Evolutionary conservation across 2,329 filamentous ascomycete genomes (phyloP).

Genomic region (Calycina marina): DNA sequence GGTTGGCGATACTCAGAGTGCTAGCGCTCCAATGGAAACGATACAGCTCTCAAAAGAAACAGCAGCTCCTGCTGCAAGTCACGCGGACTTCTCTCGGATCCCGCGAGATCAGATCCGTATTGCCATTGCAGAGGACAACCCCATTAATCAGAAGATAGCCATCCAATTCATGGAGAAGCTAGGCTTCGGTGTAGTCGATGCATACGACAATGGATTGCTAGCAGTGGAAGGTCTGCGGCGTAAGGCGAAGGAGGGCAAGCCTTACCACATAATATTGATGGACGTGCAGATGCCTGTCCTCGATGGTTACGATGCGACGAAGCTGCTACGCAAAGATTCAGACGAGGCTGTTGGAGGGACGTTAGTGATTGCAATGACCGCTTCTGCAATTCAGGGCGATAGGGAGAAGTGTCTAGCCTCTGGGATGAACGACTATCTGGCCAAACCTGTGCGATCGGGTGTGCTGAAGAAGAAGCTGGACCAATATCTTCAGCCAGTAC

Average conservation of each 20-base stretch:
- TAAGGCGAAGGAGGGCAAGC: slow-evolving; percentile 54
- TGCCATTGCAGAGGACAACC: slow-evolving; percentile 90
- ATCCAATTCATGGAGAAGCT: slow-evolving; percentile 80
- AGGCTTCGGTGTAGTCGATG: slow-evolving; percentile 67
- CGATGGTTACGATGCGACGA: slow-evolving; percentile 85
- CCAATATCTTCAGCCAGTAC: slow-evolving; percentile 36
- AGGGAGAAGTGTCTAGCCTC: slow-evolving; percentile 89
- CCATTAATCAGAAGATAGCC: slow-evolving; percentile 87
- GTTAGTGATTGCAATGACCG: slow-evolving; percentile 95
- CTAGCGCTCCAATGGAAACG: slow-evolving; percentile 22
- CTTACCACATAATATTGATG: slow-evolving; percentile 88
- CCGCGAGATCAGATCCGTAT: slow-evolving; percentile 68
- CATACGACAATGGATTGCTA: slow-evolving; percentile 79
- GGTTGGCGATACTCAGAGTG: slow-evolving; percentile 36
- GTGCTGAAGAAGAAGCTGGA: slow-evolving; percentile 75
- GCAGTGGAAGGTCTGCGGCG: slow-evolving; percentile 76
- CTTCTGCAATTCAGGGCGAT: slow-evolving; percentile 85
- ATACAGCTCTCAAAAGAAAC: slow-evolving; percentile 15
- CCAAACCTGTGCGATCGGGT: slow-evolving; percentile 84
- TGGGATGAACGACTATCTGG: slow-evolving; percentile 95
- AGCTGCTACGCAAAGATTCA: slow-evolving; percentile 62
- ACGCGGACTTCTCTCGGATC: slow-evolving; percentile 56
- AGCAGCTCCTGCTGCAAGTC: slow-evolving; percentile 29
- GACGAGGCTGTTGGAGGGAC: slow-evolving; percentile 66
- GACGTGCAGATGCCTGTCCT: slow-evolving; percentile 93